Percentiles rank a stretch among this genome's conserved stretches.
phyloP scores from a whole-genome alignment of 768 basidiomycete genomes.

The Mycena vulgaris region DNA sequence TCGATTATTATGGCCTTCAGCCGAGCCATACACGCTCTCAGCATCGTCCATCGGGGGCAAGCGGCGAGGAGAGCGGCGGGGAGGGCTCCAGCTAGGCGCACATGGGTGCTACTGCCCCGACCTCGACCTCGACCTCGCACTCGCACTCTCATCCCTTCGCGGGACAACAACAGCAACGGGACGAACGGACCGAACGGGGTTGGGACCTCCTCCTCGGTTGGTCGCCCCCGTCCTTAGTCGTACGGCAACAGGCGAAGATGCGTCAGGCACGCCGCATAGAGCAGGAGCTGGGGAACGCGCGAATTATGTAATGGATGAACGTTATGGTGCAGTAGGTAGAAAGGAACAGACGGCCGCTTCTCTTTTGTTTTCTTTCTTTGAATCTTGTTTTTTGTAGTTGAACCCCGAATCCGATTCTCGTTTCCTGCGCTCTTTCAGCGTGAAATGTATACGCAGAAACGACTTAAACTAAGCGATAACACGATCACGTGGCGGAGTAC shows the following conservation, averaged over 20 bases:
- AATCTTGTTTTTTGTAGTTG: too few species aligned
- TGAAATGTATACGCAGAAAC: too few species aligned
- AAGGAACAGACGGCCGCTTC: neutral
- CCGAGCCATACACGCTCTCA: too few species aligned
- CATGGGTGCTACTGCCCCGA: neutral
- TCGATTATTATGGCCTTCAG: conserved; percentile 6
- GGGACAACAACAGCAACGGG: conserved; percentile 12
- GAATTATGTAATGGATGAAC: conserved; percentile 8
- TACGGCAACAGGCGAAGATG: neutral
- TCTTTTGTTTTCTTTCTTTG: too few species aligned
- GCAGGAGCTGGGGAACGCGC: neutral
- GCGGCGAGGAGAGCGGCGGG: conserved; percentile 7
- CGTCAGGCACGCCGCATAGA: conserved; percentile 8
- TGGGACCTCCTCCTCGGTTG: conserved; percentile 25
- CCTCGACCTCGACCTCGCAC: too few species aligned
- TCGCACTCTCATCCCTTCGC: neutral
- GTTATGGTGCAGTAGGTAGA: neutral
- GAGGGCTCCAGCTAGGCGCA: conserved; percentile 1
- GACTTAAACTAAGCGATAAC: too few species aligned
- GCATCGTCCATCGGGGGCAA: neutral
- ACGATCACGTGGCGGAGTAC: too few species aligned
- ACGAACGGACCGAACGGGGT: neutral
- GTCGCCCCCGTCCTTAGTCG: conserved; percentile 11
- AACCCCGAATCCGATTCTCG: too few species aligned
- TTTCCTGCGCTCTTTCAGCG: too few species aligned